phyloP scores from a whole-genome alignment of 768 basidiomycete species.

The Kwoniella bestiolae region DNA sequence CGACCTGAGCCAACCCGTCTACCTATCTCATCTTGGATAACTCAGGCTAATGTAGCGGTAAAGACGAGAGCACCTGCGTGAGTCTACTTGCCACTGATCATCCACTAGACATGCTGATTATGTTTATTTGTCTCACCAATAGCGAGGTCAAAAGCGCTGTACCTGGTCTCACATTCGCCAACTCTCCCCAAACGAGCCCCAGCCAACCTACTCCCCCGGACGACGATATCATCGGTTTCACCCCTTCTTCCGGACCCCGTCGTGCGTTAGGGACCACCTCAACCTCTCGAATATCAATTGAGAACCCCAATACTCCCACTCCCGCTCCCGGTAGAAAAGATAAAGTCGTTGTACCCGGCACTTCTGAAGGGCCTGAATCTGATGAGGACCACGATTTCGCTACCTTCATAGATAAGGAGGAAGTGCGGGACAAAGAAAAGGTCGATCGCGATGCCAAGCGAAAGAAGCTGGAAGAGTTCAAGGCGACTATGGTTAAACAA shows the following conservation, averaged over 20 bases:
- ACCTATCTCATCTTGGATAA: conserved; percentile 28
- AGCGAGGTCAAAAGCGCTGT: neutral
- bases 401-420: conserved; percentile 5
- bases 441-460: conserved; percentile 15
- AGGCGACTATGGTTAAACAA: neutral
- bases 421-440: neutral
- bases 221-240: conserved; percentile 29
- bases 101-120: too few species aligned
- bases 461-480: conserved; percentile 7
- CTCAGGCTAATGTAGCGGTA: conserved; percentile 5
- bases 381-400: conserved; percentile 9
- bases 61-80: conserved; percentile 2
- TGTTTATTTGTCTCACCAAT: neutral
- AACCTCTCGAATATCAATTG: conserved; percentile 17
- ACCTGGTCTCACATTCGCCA: conserved; percentile 23
- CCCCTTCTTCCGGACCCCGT: conserved; percentile 21
- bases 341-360: conserved; percentile 15
- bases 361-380: conserved; percentile 19
- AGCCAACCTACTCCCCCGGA: conserved; percentile 17
- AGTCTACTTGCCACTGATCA: neutral
- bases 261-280: neutral
- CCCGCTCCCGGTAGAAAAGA: neutral
- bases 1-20: conserved; percentile 21
- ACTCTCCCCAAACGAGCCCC: conserved; percentile 18
- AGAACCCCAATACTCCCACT: conserved; percentile 21